These are phyloP conservation scores for Umbelopsis ramanniana DNA, from an alignment of 192 early-diverging fungal species.

Conservation along the genomic window DNA sequence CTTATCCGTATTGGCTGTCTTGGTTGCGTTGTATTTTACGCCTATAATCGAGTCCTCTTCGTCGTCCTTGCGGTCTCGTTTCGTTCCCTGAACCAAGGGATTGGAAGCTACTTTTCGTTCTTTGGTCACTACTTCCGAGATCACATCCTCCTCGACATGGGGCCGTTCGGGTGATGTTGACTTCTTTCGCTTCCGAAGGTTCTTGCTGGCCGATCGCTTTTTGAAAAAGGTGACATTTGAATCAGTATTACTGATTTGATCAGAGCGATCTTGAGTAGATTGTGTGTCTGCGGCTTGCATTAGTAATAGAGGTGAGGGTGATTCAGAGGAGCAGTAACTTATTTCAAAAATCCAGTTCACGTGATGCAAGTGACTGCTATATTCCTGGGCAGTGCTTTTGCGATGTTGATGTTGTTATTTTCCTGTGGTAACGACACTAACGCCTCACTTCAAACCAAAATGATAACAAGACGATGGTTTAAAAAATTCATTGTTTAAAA, in stretches of 20 bases:
- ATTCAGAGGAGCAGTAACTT: not conserved
- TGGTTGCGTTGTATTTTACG: constrained; percentile 36
- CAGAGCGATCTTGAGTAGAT: not conserved
- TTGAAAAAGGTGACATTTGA: constrained; percentile 61
- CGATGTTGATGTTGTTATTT: too few species aligned
- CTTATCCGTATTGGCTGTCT: constrained; percentile 30
- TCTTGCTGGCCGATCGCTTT: constrained; percentile 55
- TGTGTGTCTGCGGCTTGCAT: constrained; percentile 2
- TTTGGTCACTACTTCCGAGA: constrained; percentile 40
- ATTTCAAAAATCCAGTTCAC: not conserved
- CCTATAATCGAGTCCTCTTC: constrained; percentile 33
- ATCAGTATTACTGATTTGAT: not conserved
- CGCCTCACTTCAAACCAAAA: too few species aligned
- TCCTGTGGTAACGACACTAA: too few species aligned
- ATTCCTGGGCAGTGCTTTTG: too few species aligned
- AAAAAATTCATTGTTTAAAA: too few species aligned
- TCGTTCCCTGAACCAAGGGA: constrained; percentile 52
- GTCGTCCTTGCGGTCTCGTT: constrained; percentile 44
- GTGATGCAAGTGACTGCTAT: not conserved
- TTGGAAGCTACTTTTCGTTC: constrained; percentile 38
- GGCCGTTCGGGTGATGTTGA: constrained; percentile 18
- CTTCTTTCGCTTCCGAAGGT: constrained; percentile 57
- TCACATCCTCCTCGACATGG: constrained; percentile 37
- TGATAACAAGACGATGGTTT: too few species aligned
- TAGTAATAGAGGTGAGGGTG: not conserved